Percentiles rank a stretch among this genome's conserved stretches.
Evolutionary conservation across 768 basidiomycete species (phyloP).

Genomic region (Xerocomellus dryophilus): DNA sequence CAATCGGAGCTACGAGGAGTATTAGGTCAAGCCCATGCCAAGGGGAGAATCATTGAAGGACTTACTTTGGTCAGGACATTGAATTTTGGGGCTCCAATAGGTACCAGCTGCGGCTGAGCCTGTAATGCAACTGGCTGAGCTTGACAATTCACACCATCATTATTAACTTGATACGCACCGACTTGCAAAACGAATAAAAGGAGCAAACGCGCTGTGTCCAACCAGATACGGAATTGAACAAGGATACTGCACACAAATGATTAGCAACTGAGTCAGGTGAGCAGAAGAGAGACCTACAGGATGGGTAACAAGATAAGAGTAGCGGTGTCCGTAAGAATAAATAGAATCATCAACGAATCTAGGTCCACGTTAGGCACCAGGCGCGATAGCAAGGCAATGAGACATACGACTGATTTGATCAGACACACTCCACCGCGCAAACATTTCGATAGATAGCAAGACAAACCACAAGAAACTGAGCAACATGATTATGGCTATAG

Average conservation of each 20-base stretch:
- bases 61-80: slow-evolving; percentile 45
- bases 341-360: slow-evolving; percentile 41
- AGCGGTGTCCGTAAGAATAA: slow-evolving; percentile 40
- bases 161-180: slow-evolving; percentile 33
- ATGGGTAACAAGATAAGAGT: slow-evolving; percentile 42
- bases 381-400: background rate
- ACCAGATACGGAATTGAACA: slow-evolving; percentile 47
- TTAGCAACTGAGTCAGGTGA: background rate
- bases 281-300: slow-evolving; percentile 35
- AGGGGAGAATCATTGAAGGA: background rate
- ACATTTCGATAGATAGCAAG: slow-evolving; percentile 45
- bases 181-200: slow-evolving; percentile 45
- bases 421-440: slow-evolving; percentile 45
- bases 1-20: slow-evolving; percentile 34
- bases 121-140: slow-evolving; percentile 13
- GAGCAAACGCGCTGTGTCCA: slow-evolving; percentile 50
- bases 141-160: background rate
- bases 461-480: slow-evolving; percentile 49
- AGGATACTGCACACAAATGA: slow-evolving; percentile 36
- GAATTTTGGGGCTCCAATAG: slow-evolving; percentile 40
- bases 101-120: slow-evolving; percentile 45
- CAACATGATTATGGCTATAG: slow-evolving; percentile 41
- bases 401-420: slow-evolving; percentile 45
- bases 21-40: background rate
- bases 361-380: background rate